Conservation (phyloP, 73 alveolate species). For the Uronychia binucleata region DNA sequence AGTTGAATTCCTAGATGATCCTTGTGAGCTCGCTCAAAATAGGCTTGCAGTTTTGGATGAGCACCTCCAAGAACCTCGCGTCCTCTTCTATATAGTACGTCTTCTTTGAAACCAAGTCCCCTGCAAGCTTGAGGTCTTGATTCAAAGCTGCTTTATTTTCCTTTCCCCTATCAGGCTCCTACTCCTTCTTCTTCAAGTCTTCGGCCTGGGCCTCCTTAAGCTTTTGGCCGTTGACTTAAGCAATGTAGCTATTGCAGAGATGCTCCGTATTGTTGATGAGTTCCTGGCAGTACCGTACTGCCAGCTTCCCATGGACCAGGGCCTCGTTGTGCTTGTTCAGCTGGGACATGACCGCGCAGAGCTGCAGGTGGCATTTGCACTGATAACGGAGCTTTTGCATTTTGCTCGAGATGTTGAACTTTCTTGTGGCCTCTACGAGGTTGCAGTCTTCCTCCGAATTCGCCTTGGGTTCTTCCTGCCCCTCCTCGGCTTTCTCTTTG, state of each 20-base stretch:
- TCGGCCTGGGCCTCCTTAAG: not conserved
- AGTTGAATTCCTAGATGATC: constrained; percentile 32
- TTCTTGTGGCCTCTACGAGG: constrained; percentile 38
- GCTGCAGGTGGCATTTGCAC: constrained; percentile 86
- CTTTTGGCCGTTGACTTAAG: not conserved
- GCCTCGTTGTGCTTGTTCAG: constrained; percentile 87
- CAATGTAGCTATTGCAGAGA: constrained; percentile 35
- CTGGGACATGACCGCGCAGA: constrained; percentile 89
- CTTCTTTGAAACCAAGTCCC: constrained; percentile 2
- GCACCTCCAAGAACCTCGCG: constrained; percentile 14
- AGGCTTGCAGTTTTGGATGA: constrained; percentile 47
- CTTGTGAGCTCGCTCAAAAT: constrained; percentile 12
- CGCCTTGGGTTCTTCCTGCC: not conserved
- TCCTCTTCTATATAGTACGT: constrained; percentile 50
- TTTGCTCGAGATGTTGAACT: constrained; percentile 56
- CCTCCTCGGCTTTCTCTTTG: not conserved
- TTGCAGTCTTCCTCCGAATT: constrained; percentile 1
- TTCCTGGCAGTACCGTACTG: constrained; percentile 75
- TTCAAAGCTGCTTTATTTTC: not conserved
- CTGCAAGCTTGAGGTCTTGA: constrained; percentile 13
- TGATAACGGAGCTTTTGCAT: constrained; percentile 78
- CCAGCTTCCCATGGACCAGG: constrained; percentile 85
- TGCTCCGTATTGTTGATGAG: constrained; percentile 60
- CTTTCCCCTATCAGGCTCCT: not conserved
- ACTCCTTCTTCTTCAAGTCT: not conserved